Evolutionary conservation across 148 eudicot species (phyloP).

Genomic region (Fallopia convolvulus): DNA sequence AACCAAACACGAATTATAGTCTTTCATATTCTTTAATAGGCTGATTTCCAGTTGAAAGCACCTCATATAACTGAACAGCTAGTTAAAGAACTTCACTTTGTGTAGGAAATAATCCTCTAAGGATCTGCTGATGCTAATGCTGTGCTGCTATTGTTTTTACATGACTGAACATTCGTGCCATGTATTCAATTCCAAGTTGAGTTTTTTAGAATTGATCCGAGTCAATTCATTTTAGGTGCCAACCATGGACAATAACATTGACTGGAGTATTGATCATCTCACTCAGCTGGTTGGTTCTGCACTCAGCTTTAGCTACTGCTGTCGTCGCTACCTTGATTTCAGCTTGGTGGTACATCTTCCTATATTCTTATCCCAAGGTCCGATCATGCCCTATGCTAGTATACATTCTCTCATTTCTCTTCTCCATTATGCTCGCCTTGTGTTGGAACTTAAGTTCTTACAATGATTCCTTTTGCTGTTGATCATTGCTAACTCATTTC

Average conservation of each 20-base stretch:
- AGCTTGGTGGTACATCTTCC: slow-evolving; percentile 96
- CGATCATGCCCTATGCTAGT: background rate
- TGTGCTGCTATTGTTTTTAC: background rate
- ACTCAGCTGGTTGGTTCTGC: slow-evolving; percentile 73
- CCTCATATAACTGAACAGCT: too few species aligned
- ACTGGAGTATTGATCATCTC: slow-evolving; percentile 55
- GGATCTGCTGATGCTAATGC: background rate
- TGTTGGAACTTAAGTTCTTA: background rate
- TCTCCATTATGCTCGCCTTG: background rate
- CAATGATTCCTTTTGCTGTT: background rate
- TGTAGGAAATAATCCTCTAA: too few species aligned
- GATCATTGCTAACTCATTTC: background rate
- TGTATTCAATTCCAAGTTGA: background rate
- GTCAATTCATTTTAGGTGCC: slow-evolving; percentile 52
- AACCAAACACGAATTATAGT: background rate
- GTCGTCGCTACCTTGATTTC: slow-evolving; percentile 36
- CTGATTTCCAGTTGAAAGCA: background rate
- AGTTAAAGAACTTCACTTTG: too few species aligned
- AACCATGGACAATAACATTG: slow-evolving; percentile 86
- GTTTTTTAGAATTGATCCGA: background rate
- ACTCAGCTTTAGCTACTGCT: slow-evolving; percentile 44
- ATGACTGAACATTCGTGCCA: background rate
- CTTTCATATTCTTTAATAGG: background rate
- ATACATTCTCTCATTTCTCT: background rate
- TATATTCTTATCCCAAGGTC: slow-evolving; percentile 94